Evolutionary conservation across 2,329 filamentous ascomycete species (phyloP).

Genomic region (Penicillium oxalicum): DNA sequence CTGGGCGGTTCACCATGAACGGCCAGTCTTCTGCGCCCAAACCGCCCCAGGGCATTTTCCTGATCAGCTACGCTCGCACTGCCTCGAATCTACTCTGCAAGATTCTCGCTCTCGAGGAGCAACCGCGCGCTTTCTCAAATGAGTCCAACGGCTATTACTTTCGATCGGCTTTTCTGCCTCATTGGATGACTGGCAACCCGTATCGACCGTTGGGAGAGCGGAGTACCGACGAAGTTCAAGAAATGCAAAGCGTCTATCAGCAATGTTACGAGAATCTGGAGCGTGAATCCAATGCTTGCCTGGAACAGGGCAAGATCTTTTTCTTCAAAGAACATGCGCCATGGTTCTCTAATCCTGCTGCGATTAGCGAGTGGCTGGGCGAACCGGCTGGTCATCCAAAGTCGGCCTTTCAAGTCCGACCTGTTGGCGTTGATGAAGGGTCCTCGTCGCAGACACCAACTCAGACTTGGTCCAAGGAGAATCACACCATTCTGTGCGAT

Average conservation of each 20-base stretch:
- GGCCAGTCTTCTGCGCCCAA: no score
- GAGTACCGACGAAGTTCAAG: conserved; percentile 8
- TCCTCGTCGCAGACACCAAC: no score
- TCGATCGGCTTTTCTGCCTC: background rate
- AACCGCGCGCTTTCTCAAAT: conserved; percentile 8
- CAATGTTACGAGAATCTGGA: no score
- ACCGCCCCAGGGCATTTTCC: conserved; percentile 1
- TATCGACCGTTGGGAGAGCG: conserved; percentile 19
- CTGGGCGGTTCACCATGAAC: no score
- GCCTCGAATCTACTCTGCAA: conserved; percentile 15
- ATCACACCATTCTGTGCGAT: conserved; percentile 32
- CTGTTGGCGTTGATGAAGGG: no score
- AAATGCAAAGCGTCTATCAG: no score
- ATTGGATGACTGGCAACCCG: background rate
- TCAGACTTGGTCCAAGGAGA: conserved; percentile 22
- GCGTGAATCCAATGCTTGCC: conserved; percentile 6
- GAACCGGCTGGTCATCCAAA: background rate
- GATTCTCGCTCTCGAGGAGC: conserved; percentile 10
- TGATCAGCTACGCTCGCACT: conserved; percentile 11
- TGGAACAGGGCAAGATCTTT: conserved; percentile 26
- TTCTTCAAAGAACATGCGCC: conserved; percentile 35
- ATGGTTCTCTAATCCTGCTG: conserved; percentile 20
- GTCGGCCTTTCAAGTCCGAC: conserved; percentile 8
- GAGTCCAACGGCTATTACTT: conserved; percentile 12
- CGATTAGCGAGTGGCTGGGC: conserved; percentile 7